Evolutionary conservation across 2,329 filamentous ascomycete species (phyloP).

Genomic region (Fusarium equiseti): DNA sequence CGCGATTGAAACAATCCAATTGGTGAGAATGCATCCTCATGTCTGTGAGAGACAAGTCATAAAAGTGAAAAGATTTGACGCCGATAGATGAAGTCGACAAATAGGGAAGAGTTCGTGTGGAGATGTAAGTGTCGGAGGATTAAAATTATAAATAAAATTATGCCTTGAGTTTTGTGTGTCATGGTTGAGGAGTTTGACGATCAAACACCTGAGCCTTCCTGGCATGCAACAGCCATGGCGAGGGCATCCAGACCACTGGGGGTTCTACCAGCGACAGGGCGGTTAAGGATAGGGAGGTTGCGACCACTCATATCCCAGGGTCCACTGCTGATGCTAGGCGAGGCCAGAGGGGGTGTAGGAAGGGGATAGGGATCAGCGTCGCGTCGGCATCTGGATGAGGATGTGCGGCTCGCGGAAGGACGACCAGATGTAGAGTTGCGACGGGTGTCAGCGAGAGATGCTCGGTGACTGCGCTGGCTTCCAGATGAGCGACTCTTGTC

Average conservation of each 20-base stretch:
- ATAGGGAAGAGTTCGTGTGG: not conserved
- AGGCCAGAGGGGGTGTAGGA: conserved; percentile 53
- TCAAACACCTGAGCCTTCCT: conserved; percentile 55
- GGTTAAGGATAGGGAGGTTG: conserved; percentile 59
- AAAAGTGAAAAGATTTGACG: conserved; percentile 11
- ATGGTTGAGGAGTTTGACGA: conserved; percentile 3
- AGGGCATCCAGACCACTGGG: conserved; percentile 67
- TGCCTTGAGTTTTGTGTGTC: conserved; percentile 12
- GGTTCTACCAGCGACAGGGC: conserved; percentile 58
- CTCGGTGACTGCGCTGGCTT: conserved; percentile 51
- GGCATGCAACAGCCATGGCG: conserved; percentile 66
- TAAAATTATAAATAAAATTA: conserved; percentile 44
- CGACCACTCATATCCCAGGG: conserved; percentile 63
- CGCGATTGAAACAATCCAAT: conserved; percentile 26
- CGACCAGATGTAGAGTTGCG: conserved; percentile 52
- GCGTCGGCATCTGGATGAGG: conserved; percentile 51
- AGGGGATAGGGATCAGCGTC: conserved; percentile 58
- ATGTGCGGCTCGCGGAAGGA: conserved; percentile 48
- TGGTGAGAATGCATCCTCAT: conserved; percentile 19
- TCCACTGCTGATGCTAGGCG: conserved; percentile 51
- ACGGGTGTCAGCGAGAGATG: conserved; percentile 50
- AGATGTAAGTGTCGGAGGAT: conserved; percentile 22
- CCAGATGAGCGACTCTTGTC: conserved; percentile 64
- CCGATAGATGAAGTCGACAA: conserved; percentile 10
- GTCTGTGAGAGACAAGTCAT: conserved; percentile 4